Evolutionary conservation across 176 grass and related monocot genomes (phyloP).

Genomic region (Pontederia crassipes): DNA sequence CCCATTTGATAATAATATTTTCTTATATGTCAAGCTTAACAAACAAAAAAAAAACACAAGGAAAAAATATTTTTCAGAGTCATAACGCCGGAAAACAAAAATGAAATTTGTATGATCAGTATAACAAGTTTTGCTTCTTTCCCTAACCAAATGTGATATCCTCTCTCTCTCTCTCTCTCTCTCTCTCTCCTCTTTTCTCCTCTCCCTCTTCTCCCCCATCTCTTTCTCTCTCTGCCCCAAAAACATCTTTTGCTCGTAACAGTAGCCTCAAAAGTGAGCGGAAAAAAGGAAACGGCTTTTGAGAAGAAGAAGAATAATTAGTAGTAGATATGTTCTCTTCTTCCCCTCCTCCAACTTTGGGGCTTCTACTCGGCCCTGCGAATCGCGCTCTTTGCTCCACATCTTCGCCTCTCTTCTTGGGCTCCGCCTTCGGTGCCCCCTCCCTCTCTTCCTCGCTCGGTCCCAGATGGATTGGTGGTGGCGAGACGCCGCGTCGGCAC

Average conservation of each 20-base stretch:
- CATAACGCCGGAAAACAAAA: too few relatives aligned
- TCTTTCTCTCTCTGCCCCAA: not conserved
- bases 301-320: too few relatives aligned
- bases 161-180: not conserved
- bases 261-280: not conserved
- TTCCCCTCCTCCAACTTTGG: constrained; percentile 15
- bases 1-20: too few relatives aligned
- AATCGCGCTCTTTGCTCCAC: not conserved
- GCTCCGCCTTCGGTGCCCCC: constrained; percentile 1
- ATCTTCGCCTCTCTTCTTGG: not conserved
- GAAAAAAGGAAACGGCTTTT: not conserved
- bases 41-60: too few relatives aligned
- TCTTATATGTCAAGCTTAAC: too few relatives aligned
- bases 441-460: not conserved
- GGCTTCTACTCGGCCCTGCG: constrained; percentile 3
- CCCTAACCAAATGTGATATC: not conserved
- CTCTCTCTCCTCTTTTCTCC: not conserved
- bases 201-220: not conserved
- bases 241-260: not conserved
- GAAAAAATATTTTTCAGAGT: too few relatives aligned
- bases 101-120: too few relatives aligned
- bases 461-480: constrained; percentile 17
- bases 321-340: constrained; percentile 12
- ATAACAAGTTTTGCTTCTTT: not conserved
- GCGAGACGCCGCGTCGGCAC: constrained; percentile 3